Evolutionary conservation across 164 flowering plant genomes (phyloP), one percentile per base, ranked within the genome.

Genomic region (Warburgia ugandensis): DNA sequence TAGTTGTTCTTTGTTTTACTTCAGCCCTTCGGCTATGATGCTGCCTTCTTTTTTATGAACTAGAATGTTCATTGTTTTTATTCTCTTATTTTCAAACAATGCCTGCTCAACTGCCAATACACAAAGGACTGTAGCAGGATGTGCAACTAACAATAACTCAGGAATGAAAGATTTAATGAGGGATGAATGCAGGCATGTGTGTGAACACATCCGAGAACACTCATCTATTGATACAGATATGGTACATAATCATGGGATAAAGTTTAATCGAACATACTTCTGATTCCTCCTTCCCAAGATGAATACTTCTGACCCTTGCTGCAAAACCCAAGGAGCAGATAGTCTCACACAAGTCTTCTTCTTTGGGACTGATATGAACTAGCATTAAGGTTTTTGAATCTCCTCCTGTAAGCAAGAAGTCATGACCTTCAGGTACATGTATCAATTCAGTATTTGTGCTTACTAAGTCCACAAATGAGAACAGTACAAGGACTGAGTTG

Each of bases 361-460:
- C 83, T 67, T 69, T 73, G 41, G 83, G 83, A 56, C 83, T 82
- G 54, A 76, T 65, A 66, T 82, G 89, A 35, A 82, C 85, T 31
- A 82, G 69, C 85, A 82, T 82, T 38, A 82, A 48, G 19, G 78
- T 71, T 62, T 79, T 82, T 45, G 89, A 79, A 65, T 74, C 81
- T 51, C 72, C 77, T 48, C 89, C 85, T 81, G 61, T 26, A 55
- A 48, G 48, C 40, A 41, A 29, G 28, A 59, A 28, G 26, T 41
- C 11, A 29, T 5, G 39, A 32, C n/a, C 41, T 37, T 40, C 28
- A 26, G 46, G 38, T 39, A 19, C 26, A 27, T 12, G 47, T 28
- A 30, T 31, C 23, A 13, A 49, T n/a, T 19, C 19, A 25, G 17
- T 21, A 27, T 26, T n/a, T 22, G 46, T 22, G 20, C 12, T 5